A percentile compares a stretch with the other conserved stretches of the same genome.
phyloP scores from a whole-genome alignment of 352 stramenopile species.

The Globisporangium splendens region DNA sequence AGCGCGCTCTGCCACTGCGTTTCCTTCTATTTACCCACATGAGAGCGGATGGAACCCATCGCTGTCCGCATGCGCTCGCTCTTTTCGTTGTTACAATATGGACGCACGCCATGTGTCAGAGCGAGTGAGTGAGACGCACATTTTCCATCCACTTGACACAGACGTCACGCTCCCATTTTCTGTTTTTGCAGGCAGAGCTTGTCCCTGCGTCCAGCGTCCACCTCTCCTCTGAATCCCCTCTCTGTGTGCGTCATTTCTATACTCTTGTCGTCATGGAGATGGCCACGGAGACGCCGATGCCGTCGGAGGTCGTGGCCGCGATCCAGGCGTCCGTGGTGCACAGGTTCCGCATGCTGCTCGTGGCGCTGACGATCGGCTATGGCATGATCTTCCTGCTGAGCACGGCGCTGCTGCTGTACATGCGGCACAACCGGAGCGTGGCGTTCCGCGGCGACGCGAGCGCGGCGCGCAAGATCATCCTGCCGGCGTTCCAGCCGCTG shows the following conservation, averaged over 20 bases:
- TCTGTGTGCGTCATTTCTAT: no score
- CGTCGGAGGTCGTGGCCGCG: not conserved
- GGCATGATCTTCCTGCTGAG: slow-evolving; percentile 38
- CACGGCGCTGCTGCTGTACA: slow-evolving; percentile 42
- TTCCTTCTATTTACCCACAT: no score
- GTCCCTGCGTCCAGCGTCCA: no score
- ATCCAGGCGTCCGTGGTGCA: slow-evolving; percentile 8
- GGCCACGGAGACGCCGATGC: not conserved
- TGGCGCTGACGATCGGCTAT: slow-evolving; percentile 38
- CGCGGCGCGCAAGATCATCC: slow-evolving; percentile 57
- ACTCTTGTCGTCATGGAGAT: not conserved
- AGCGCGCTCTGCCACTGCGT: no score
- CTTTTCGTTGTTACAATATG: not conserved
- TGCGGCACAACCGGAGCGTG: slow-evolving; percentile 47
- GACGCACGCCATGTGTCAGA: not conserved
- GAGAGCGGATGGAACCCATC: not conserved
- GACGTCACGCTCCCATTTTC: no score
- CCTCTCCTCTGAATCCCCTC: no score
- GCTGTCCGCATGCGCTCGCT: not conserved
- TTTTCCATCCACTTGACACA: not conserved
- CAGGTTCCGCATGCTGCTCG: slow-evolving; percentile 26
- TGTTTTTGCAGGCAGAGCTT: no score
- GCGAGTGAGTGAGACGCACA: no score
- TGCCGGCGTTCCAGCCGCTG: slow-evolving; percentile 71
- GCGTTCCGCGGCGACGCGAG: slow-evolving; percentile 42